Evolutionary conservation across 331 rosid species (phyloP), one percentile per base, ranked within the genome.

Genomic region (Rhamnella rubrinervis): DNA sequence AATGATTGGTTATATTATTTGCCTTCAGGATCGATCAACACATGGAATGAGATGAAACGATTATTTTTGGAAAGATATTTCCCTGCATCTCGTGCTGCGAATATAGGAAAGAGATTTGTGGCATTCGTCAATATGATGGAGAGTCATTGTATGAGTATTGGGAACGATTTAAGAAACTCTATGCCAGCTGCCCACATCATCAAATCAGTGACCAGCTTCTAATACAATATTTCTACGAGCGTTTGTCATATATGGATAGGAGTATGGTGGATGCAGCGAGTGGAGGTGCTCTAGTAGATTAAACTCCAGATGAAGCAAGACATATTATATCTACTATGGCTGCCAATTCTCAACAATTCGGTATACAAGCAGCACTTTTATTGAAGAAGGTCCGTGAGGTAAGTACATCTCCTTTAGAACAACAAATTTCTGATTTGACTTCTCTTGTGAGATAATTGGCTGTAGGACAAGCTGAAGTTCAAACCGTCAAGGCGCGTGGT

Each of bases 1-100:
- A 70, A 70, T 5, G 66, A 59, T 1, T 58, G 55, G 58, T 21
- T 70, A 0, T 59, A 44, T n/a, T 70, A 70, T 10, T 12, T 59
- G 2, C 66, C 35, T 4, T 28, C 59, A 0, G n/a, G 58, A 0
- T 4, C 67, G 1, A 38, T 62, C 18, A 63, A 12, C 9, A 52
- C 63, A 1, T 72, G 55, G 69, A 37, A 49, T 14, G 66, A 55
- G 12, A 71, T 71, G 61, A 20, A n/a, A 26, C 13, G 14, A 2
- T 0, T 7, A 0, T 71, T 71, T 7, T 10, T 61, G 2, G 63
- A 49, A 12, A 71, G 52, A 31, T 71, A 28, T n/a, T 71, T 71
- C 12, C 67, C 12, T 0, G 9, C 67, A 0, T 71, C 61, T 1
- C 28, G 7, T 16, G 75, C 67, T 0, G 28, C 13, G 19, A 7